These are phyloP conservation scores for Arabidopsis thaliana DNA, from an alignment of 345 rosid genomes.

Conservation along the genomic window DNA sequence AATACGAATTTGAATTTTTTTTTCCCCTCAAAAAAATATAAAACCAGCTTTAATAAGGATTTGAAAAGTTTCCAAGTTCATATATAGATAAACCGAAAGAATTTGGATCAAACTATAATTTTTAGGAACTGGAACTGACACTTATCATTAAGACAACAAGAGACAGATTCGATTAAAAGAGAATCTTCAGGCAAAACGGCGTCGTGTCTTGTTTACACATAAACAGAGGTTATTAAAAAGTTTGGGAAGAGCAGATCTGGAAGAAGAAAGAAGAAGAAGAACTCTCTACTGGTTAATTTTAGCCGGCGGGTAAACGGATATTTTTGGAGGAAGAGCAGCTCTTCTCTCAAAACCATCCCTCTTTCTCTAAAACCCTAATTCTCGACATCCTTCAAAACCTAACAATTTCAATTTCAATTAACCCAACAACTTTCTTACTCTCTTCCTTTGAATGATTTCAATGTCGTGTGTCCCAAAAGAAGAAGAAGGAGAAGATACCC, in stretches of 20 bases:
- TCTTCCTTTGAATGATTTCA: conserved; percentile 27
- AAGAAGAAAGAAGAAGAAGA: neutral
- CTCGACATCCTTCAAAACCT: neutral
- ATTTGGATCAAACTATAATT: neutral
- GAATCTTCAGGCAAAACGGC: neutral
- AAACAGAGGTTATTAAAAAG: neutral
- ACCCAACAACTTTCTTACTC: neutral
- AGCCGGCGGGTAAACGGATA: conserved; percentile 67
- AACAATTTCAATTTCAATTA: neutral
- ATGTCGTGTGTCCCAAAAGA: conserved; percentile 43
- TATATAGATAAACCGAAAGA: neutral
- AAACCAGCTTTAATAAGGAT: too few species aligned
- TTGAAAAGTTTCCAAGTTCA: too few species aligned
- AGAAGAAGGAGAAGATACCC: conserved; percentile 34
- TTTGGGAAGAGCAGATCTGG: conserved; percentile 26
- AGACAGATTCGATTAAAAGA: neutral
- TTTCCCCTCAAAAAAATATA: too few species aligned
- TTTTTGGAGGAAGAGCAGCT: conserved; percentile 41
- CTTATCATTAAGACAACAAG: neutral
- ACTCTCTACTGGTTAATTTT: neutral
- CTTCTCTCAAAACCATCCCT: conserved; percentile 30
- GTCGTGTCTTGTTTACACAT: neutral
- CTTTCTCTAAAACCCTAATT: conserved; percentile 49
- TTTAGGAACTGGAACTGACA: neutral
- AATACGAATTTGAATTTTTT: neutral